Evolutionary conservation across 106 monocot species (phyloP), one percentile per base, ranked within the genome.

Genomic region (Agapanthus africanus): DNA sequence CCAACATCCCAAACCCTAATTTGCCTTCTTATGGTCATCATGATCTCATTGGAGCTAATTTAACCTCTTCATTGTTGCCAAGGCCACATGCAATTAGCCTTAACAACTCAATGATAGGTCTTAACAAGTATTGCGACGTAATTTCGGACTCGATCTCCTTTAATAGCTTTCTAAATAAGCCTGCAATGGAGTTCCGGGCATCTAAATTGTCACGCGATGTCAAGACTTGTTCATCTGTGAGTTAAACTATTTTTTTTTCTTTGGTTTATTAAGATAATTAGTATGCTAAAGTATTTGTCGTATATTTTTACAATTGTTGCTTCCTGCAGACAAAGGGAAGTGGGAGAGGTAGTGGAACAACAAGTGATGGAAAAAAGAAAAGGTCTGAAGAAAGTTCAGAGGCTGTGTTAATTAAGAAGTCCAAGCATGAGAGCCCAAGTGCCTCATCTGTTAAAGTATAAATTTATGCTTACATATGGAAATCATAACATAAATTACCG

Each of bases 281-380:
- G n/a, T n/a, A n/a, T n/a, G n/a, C n/a, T n/a, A n/a, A n/a, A n/a
- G n/a, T n/a, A n/a, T n/a, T n/a, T n/a, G n/a, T n/a, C n/a, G n/a
- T n/a, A n/a, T n/a, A n/a, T n/a, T n/a, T n/a, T n/a, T n/a, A 56
- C 26, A 19, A 8, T 21, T 28, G 26, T 25, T 25, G 27, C 26
- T 35, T 8, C 13, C 40, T 74, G 71, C 66, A 88, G 83, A 78
- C 74, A 75, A 80, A 59, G 18, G 78, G 75, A 57, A 49, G 76
- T 65, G 74, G 63, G 69, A 80, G 72, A 73, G 65, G 60, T 16
- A 59, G 41, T 18, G 78, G 78, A 49, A 74, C 74, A 69, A 73
- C 78, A 68, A 76, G 54, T 32, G 83, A 81, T 40, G 79, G 76
- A n/a, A 88, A 84, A 42, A 88, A 88, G 76, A 88, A 84, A 71